A percentile compares a stretch with the other conserved stretches of the same genome.
These are phyloP conservation scores for Fusarium hostae DNA, from an alignment of 2,329 filamentous ascomycete species.

Conservation along the genomic window DNA sequence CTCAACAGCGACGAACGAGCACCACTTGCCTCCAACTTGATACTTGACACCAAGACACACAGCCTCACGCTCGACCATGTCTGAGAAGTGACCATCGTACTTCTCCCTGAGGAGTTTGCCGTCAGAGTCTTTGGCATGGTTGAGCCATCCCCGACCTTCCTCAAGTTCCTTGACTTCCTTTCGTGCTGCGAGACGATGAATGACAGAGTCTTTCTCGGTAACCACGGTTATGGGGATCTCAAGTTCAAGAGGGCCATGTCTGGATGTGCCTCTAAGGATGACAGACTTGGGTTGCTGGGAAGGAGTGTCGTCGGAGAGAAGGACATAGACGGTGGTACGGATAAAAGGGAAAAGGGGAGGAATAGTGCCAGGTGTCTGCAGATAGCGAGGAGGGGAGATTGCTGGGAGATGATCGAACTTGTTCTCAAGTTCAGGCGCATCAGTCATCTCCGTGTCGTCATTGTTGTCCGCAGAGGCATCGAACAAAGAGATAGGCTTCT, in stretches of 20 bases:
- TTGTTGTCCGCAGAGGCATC: slow-evolving; percentile 59
- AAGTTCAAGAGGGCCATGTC: slow-evolving; percentile 69
- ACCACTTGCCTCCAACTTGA: slow-evolving; percentile 76
- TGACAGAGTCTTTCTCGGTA: slow-evolving; percentile 59
- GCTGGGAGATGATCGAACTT: slow-evolving; percentile 64
- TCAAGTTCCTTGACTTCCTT: slow-evolving; percentile 77
- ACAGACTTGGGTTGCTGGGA: slow-evolving; percentile 61
- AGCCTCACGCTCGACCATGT: slow-evolving; percentile 73
- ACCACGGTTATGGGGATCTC: slow-evolving; percentile 70
- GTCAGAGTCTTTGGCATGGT: slow-evolving; percentile 58
- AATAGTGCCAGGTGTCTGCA: slow-evolving; percentile 73
- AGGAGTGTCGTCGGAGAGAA: slow-evolving; percentile 64
- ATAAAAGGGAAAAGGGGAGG: slow-evolving; percentile 75
- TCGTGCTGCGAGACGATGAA: slow-evolving; percentile 77
- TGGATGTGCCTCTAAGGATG: slow-evolving; percentile 66
- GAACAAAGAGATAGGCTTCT: slow-evolving; percentile 69
- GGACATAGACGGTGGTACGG: slow-evolving; percentile 72
- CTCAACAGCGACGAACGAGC: slow-evolving; percentile 77
- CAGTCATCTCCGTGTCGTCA: slow-evolving; percentile 48
- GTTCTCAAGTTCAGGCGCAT: slow-evolving; percentile 38
- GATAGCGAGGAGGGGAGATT: slow-evolving; percentile 63
- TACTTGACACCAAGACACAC: slow-evolving; percentile 73
- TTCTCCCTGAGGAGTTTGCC: slow-evolving; percentile 59
- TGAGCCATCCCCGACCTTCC: slow-evolving; percentile 74
- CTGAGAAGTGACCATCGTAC: slow-evolving; percentile 62